Evolutionary conservation across 169 alveolate genomes (phyloP), one percentile per base, ranked within the genome.

Genomic region (Cryptosporidium viatorum): DNA sequence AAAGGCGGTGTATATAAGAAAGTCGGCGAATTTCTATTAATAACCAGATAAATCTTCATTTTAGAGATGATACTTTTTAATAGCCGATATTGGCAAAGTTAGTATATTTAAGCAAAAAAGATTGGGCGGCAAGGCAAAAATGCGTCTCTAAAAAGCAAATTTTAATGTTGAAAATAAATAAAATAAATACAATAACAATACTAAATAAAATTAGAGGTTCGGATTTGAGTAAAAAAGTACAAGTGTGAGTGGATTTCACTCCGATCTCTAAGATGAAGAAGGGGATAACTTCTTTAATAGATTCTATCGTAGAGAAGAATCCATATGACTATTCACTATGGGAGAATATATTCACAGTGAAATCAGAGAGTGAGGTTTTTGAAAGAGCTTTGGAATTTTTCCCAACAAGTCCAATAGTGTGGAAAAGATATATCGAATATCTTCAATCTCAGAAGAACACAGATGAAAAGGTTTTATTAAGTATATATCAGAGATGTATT

Each of bases 321-420:
- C 89, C 89, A 16, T 80, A 80, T 41, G 89, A 80, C 18, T 80
- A 80, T 41, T 41, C 89, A 12, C 16, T 65, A 23, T 80, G 89
- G 89, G 89, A 80, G 80, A 80, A 65, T 45, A 80, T 80, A 37
- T 80, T 80, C 35, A 80, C 74, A 23, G 89, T 80, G 26, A 80
- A 65, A 33, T 65, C 89, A 29, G 89, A 80, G 31, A 62, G 89
- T 48, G 89, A 80, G 29, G 89, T 80, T n/a, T 80, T 80, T 80
- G 89, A 80, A 31, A 80, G 89, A 31, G 89, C 89, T 18, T 45
- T 80, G 68, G 89, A 80, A 37, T 80, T 62, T 48, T 80, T 80
- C 26, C 89, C 89, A 60, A 80, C 89, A 41, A 80, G 89, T 65
- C 89, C 89, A 4, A 65, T 80, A 10, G 80, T 80, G 2, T 80